Percentiles rank a stretch among this genome's conserved stretches.
Conservation (phyloP, 306 rosid genomes). For the Castanea sativa region DNA sequence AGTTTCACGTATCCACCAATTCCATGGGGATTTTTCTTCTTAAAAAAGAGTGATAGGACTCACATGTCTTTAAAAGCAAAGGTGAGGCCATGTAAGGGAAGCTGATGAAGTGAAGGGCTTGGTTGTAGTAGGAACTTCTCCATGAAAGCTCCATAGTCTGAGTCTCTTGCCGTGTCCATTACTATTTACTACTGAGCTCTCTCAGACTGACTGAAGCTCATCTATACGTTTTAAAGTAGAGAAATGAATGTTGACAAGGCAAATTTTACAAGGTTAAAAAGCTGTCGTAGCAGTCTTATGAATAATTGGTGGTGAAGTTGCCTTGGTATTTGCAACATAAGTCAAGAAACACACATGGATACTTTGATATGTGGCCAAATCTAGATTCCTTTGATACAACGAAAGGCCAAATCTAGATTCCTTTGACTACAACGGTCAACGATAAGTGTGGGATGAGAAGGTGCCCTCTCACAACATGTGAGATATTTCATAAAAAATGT, state of each 20-base stretch:
- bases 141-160: conserved; percentile 68
- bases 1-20: neutral
- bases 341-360: no score
- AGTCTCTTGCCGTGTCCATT: conserved; percentile 41
- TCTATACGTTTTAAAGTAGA: neutral
- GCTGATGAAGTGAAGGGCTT: conserved; percentile 35
- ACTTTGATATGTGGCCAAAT: no score
- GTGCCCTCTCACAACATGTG: no score
- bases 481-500: no score
- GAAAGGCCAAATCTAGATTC: no score
- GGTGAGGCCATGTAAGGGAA: conserved; percentile 71
- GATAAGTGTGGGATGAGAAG: no score
- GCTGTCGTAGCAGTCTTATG: no score
- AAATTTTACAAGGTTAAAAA: neutral
- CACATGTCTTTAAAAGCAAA: conserved; percentile 95
- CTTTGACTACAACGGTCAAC: no score
- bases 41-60: conserved; percentile 11
- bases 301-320: no score
- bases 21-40: neutral
- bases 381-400: no score
- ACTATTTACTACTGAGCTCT: neutral
- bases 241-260: neutral
- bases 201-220: neutral
- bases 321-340: no score
- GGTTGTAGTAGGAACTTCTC: conserved; percentile 66